These are phyloP conservation scores for Leishmania amazonensis DNA, from an alignment of 208 protist genomes.

Conservation along the genomic window DNA sequence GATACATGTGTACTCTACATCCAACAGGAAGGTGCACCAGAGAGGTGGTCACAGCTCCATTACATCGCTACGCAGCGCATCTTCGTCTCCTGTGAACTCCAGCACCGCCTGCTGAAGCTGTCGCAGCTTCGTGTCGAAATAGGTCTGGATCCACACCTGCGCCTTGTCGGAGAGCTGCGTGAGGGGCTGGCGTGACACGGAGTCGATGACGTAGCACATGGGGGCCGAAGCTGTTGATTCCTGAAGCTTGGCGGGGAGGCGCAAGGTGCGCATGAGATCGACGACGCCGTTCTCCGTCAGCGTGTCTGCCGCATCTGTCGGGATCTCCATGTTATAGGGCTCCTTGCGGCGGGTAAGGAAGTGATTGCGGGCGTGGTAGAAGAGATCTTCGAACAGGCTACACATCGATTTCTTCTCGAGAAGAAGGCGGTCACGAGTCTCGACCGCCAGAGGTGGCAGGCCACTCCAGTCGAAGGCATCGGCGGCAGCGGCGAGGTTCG, in stretches of 20 bases:
- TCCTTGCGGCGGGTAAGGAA: conserved; percentile 43
- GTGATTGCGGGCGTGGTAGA: conserved; percentile 79
- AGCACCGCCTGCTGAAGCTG: conserved; percentile 24
- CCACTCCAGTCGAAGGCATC: conserved; percentile 41
- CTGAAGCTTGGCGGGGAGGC: conserved; percentile 20
- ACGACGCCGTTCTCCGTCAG: conserved; percentile 40
- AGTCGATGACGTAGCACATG: conserved; percentile 34
- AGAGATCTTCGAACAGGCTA: conserved; percentile 62
- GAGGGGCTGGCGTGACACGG: conserved; percentile 27
- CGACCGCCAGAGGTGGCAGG: conserved; percentile 36
- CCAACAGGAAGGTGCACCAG: not conserved
- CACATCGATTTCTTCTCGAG: conserved; percentile 49
- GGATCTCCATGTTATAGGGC: conserved; percentile 40
- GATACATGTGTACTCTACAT: conserved; percentile 2
- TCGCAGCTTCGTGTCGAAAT: conserved; percentile 23
- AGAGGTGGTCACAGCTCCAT: conserved; percentile 9
- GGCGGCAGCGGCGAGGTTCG: not conserved
- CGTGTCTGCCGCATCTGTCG: conserved; percentile 16
- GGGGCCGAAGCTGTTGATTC: not conserved
- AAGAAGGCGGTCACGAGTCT: conserved; percentile 45
- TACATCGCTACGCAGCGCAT: conserved; percentile 18
- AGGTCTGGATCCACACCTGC: conserved; percentile 35
- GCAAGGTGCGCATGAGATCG: conserved; percentile 56
- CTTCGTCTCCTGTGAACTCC: conserved; percentile 22
- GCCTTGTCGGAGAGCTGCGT: conserved; percentile 39